Evolutionary conservation across 83 land plant genomes (phyloP), one percentile per base, ranked within the genome.

Genomic region (Picea abies): DNA sequence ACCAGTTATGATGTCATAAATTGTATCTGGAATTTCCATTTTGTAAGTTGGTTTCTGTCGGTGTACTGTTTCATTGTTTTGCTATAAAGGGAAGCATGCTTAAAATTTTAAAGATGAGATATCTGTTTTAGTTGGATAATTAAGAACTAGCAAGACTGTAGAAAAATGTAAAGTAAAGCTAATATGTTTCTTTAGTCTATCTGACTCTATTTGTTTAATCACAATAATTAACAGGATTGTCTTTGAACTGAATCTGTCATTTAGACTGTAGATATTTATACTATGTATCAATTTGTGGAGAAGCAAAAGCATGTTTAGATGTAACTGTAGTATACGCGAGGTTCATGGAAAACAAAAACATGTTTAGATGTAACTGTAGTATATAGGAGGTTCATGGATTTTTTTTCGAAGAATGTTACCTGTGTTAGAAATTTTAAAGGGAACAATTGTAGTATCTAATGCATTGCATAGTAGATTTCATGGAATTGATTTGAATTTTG

Each of bases 161-260:
- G 14, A 19, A 76, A 52, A 76, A n/a, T 9, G 26, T 10, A 66
- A 44, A 22, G 23, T 9, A 56, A 15, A n/a, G 26, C 14, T 7
- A 73, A 10, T 10, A 11, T 1, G 14, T 52, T 49, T 52, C 56
- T 52, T 9, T 11, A 47, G 25, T 44, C 75, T 23, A 12, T 56
- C 23, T 20, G 77, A 73, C 58, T 19, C 22, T 73, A 22, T 73
- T 73, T 71, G 76, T 71, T 73, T n/a, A 73, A 44, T 73, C 56
- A 47, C 25, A 44, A 25, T 73, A 47, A 44, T 73, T 10, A n/a
- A 73, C 20, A 23, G 22, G 22, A 41, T 16, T 39, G 3, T 32
- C 49, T 19, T 32, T 37, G 56, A 12, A 16, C 12, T 17, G 19
- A 32, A 20, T 71, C 76, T 32, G 39, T 35, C 9, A 71, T 17